Base-by-base conservation (phyloP, 768 basidiomycete species). In the Punctularia strigosozonata region DNA sequence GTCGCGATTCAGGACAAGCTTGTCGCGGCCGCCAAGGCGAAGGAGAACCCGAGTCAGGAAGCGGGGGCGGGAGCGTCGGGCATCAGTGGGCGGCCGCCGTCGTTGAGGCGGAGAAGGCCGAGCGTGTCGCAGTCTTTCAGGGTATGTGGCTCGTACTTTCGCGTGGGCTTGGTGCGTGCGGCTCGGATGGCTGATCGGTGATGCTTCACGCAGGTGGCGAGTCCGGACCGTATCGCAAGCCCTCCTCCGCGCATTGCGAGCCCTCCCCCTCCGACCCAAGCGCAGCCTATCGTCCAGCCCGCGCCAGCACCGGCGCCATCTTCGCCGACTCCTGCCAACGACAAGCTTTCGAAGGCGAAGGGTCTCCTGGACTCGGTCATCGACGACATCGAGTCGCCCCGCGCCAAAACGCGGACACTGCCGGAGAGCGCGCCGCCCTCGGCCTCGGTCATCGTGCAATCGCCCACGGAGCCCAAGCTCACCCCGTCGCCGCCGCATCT, bases 51-150 rank as follows among this genome's bases (percentile, higher is more conserved):
- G n/a, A n/a, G n/a, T n/a, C n/a, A n/a, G n/a, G n/a, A n/a, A n/a
- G n/a, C n/a, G n/a, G n/a, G n/a, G n/a, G n/a, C n/a, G n/a, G 69
- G 69, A 30, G 62, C 63, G 13, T 68, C 64, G 36, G 68, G 72
- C 6, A 79, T 81, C 44, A 54, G 64, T 26, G 73, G 76, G 47
- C 74, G 83, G 33, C 63, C 70, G 0, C 76, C 74, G 38, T 86
- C 84, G n/a, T 62, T 84, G 46, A 68, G 84, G 40, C 73, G 75
- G 45, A 70, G 86, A 36, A 68, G 84, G 26, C 83, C 82, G 8
- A 87, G 84, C 1, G 84, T 80, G 12, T 84, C 85, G n/a, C 83
- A 86, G 56, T 82, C 77, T 1, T 59, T 58, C 32, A n/a, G n/a
- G n/a, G n/a, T n/a, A n/a, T n/a, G n/a, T n/a, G n/a, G n/a, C n/a